Evolutionary conservation across 805 yeast species (phyloP).

Genomic region (Suhomyces faveliae): DNA sequence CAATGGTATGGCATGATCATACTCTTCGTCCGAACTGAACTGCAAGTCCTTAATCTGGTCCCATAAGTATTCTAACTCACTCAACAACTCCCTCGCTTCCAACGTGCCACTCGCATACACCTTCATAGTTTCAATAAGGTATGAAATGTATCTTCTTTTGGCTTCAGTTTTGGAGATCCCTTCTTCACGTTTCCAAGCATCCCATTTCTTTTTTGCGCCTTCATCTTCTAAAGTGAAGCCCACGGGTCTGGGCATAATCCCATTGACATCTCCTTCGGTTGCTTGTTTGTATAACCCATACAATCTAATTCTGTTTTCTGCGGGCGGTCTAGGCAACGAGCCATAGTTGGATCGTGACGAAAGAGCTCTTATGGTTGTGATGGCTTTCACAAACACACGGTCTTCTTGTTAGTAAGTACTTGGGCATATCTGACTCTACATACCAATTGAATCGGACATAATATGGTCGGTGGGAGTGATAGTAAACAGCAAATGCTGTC

Average conservation of each 20-base stretch:
- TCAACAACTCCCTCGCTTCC: slow-evolving; percentile 62
- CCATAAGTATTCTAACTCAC: slow-evolving; percentile 73
- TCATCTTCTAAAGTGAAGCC: slow-evolving; percentile 62
- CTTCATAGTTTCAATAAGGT: slow-evolving; percentile 69
- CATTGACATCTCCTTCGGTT: slow-evolving; percentile 79
- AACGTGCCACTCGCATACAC: slow-evolving; percentile 64
- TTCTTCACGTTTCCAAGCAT: slow-evolving; percentile 77
- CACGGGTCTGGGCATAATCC: slow-evolving; percentile 62
- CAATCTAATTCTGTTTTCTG: slow-evolving; percentile 61
- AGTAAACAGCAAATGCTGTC: too few relatives aligned
- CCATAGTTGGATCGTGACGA: slow-evolving; percentile 63
- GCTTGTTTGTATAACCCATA: slow-evolving; percentile 89
- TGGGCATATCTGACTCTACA: slow-evolving; percentile 11
- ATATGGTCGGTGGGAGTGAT: neutral
- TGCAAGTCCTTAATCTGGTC: slow-evolving; percentile 60
- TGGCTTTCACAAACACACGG: slow-evolving; percentile 79
- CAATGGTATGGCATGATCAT: slow-evolving; percentile 22
- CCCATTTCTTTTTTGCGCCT: slow-evolving; percentile 73
- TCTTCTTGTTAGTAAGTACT: slow-evolving; percentile 36
- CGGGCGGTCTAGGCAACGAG: slow-evolving; percentile 73
- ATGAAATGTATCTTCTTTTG: slow-evolving; percentile 65
- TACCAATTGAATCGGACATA: slow-evolving; percentile 54
- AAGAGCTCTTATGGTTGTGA: slow-evolving; percentile 71
- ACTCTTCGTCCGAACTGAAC: slow-evolving; percentile 30
- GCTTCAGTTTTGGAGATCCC: slow-evolving; percentile 72